These are phyloP conservation scores for Musa itinerans DNA, from an alignment of 176 grass and related monocot genomes.

Conservation along the genomic window DNA sequence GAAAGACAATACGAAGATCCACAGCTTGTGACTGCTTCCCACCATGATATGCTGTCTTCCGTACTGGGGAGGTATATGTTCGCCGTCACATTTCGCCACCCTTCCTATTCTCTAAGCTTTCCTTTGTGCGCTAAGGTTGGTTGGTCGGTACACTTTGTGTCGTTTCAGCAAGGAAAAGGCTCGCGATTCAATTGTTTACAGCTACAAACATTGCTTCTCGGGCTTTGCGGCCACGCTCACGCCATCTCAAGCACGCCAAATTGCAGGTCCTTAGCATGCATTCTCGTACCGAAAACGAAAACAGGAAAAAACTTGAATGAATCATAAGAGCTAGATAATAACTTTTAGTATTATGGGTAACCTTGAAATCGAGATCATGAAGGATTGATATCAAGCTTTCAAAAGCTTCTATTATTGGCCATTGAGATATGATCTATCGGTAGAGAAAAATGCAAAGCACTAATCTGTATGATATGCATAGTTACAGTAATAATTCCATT, in stretches of 20 bases:
- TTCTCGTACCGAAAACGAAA: too few species aligned
- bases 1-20: too few species aligned
- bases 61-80: too few species aligned
- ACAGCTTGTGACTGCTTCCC: too few species aligned
- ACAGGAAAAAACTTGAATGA: not conserved
- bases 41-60: too few species aligned
- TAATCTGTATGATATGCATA: too few species aligned
- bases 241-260: slow-evolving; percentile 24
- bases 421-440: too few species aligned
- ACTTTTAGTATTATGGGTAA: not conserved
- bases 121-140: too few species aligned
- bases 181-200: slow-evolving; percentile 34
- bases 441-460: too few species aligned
- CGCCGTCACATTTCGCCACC: not conserved
- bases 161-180: slow-evolving; percentile 32
- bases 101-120: not conserved
- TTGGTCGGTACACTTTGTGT: too few species aligned
- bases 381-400: too few species aligned
- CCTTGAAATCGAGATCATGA: too few species aligned
- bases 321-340: not conserved
- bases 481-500: not conserved
- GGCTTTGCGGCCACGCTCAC: slow-evolving; percentile 61
- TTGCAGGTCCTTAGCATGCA: slow-evolving; percentile 25
- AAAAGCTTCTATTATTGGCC: not conserved
- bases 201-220: slow-evolving; percentile 65